Conservation (phyloP, 2,329 filamentous ascomycete genomes). For the Hortaea werneckii region DNA sequence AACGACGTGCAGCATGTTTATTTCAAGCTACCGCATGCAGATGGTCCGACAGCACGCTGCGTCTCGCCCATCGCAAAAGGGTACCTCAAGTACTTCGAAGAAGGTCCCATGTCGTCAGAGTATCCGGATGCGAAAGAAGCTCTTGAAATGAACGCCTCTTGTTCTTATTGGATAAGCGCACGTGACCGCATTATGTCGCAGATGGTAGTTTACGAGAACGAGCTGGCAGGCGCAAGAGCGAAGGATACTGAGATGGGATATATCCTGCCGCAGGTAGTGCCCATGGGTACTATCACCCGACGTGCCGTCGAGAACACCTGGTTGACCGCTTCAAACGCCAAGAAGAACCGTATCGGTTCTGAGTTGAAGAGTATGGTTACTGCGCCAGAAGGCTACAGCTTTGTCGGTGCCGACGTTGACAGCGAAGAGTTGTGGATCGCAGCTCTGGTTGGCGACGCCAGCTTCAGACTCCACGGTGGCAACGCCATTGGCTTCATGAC, state of each 20-base stretch:
- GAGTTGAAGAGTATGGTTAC: constrained; percentile 96
- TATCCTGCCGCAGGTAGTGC: constrained; percentile 90
- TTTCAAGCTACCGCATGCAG: constrained; percentile 94
- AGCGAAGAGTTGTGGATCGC: constrained; percentile 98
- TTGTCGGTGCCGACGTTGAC: constrained; percentile 95
- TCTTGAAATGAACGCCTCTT: constrained; percentile 95
- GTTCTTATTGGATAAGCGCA: constrained; percentile 98
- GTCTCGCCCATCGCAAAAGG: constrained; percentile 82
- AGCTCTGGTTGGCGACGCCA: constrained; percentile 84
- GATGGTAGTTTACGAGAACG: constrained; percentile 78
- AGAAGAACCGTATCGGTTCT: constrained; percentile 88
- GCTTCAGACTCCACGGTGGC: constrained; percentile 88
- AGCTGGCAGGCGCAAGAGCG: constrained; percentile 31
- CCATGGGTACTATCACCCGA: constrained; percentile 95
- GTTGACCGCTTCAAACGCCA: constrained; percentile 95
- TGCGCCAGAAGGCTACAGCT: constrained; percentile 79
- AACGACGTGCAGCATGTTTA: constrained; percentile 60
- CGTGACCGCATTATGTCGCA: constrained; percentile 89
- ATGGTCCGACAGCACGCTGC: constrained; percentile 77
- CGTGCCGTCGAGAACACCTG: constrained; percentile 95
- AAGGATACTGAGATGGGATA: constrained; percentile 51
- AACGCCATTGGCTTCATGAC: constrained; percentile 99
- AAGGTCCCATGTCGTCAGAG: constrained; percentile 75
- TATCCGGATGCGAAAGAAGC: constrained; percentile 88
- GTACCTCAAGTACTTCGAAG: constrained; percentile 85